Conservation (phyloP, 108 stramenopile genomes). For the Nitzschia sp. region DNA sequence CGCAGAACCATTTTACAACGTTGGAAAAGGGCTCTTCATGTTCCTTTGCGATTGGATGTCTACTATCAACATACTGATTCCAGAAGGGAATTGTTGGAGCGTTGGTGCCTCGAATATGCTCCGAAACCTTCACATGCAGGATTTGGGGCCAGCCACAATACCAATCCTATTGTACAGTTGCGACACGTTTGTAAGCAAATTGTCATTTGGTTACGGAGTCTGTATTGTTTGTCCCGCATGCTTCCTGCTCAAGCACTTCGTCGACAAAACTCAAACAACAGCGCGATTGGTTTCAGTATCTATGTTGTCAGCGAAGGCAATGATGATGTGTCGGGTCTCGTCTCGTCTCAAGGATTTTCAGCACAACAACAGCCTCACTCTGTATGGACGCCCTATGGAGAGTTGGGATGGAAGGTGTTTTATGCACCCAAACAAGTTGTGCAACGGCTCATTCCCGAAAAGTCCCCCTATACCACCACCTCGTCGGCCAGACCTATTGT, state of each 20-base stretch:
- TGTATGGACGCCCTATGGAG: constrained; percentile 57
- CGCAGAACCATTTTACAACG: constrained; percentile 45
- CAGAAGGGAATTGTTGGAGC: constrained; percentile 70
- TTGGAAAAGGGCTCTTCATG: constrained; percentile 56
- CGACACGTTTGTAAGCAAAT: constrained; percentile 72
- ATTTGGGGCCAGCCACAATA: background rate
- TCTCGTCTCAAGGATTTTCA: constrained; percentile 40
- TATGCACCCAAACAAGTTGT: constrained; percentile 47
- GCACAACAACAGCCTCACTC: constrained; percentile 33
- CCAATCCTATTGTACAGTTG: constrained; percentile 66
- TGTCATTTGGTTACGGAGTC: constrained; percentile 60
- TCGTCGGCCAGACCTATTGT: constrained; percentile 19
- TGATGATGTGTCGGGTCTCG: constrained; percentile 38
- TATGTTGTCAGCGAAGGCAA: constrained; percentile 46
- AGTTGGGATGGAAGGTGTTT: constrained; percentile 55
- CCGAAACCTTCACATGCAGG: constrained; percentile 21
- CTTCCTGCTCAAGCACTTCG: constrained; percentile 59
- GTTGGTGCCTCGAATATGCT: constrained; percentile 82
- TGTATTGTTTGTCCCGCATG: constrained; percentile 72
- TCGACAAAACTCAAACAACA: constrained; percentile 12
- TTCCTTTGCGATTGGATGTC: constrained; percentile 83
- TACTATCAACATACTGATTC: constrained; percentile 64
- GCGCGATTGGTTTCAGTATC: constrained; percentile 55
- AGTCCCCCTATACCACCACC: constrained; percentile 20
- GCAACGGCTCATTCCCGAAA: constrained; percentile 19